These are phyloP conservation scores for Fusarium nelsonii DNA, from an alignment of 2,329 filamentous ascomycete genomes.

Conservation along the genomic window DNA sequence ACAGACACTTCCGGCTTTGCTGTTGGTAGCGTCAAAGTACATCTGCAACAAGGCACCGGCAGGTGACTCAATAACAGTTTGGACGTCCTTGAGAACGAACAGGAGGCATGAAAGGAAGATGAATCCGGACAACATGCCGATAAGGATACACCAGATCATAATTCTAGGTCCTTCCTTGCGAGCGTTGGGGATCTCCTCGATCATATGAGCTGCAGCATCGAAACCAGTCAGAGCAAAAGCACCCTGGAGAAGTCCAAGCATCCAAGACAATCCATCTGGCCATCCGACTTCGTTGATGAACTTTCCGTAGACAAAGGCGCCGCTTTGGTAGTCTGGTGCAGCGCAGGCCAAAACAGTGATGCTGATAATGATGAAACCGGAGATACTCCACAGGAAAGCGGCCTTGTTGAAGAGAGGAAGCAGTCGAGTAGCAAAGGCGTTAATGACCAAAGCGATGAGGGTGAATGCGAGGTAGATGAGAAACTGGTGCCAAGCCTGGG, in stretches of 20 bases:
- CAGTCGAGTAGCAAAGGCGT: conserved; percentile 68
- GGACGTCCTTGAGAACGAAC: conserved; percentile 71
- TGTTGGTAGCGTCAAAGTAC: conserved; percentile 73
- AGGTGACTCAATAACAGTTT: conserved; percentile 66
- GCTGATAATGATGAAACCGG: conserved; percentile 76
- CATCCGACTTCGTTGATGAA: conserved; percentile 78
- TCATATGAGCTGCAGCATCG: conserved; percentile 61
- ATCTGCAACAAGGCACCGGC: conserved; percentile 73
- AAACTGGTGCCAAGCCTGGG: conserved; percentile 78
- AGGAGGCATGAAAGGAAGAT: conserved; percentile 73
- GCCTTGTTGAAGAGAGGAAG: conserved; percentile 75
- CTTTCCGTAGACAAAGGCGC: conserved; percentile 72
- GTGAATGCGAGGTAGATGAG: conserved; percentile 77
- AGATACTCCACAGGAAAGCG: conserved; percentile 78
- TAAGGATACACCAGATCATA: conserved; percentile 74
- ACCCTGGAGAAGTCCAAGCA: conserved; percentile 66
- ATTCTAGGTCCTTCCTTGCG: conserved; percentile 72
- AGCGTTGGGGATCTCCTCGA: conserved; percentile 68
- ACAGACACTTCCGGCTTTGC: conserved; percentile 71
- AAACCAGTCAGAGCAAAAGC: conserved; percentile 63
- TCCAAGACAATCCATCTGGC: conserved; percentile 74
- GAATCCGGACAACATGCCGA: conserved; percentile 71
- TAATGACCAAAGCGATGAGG: conserved; percentile 70
- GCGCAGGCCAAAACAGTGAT: conserved; percentile 76
- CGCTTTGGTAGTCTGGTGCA: conserved; percentile 73